Base-by-base conservation (phyloP, 305 asterid genomes). In the Fraxinus baroniana region DNA sequence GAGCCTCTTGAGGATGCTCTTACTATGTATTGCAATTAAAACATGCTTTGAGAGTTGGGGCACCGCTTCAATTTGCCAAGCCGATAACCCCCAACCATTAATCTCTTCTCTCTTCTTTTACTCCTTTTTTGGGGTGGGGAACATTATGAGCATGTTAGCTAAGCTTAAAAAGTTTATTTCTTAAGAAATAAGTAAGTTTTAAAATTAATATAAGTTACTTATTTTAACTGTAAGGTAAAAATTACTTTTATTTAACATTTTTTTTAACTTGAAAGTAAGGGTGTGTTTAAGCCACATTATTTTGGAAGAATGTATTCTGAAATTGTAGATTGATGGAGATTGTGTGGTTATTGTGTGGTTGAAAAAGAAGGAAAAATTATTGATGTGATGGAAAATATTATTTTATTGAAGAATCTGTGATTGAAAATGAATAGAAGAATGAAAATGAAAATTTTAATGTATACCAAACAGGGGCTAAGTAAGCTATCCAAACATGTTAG, bases 11-110 rank as follows among this genome's bases (percentile, higher is more conserved):
- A 3, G 12, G 49, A 41, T 41, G 49, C 15, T 41, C 46, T 39
- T 39, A 39, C 62, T 52, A 33, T 83, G 13, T 78, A 70, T 74
- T 81, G 82, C 41, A 77, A 37, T 52, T 13, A 74, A 20, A 66
- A 20, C 33, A 20, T 17, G 28, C 30, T 41, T 41, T 33, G 52
- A 6, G 44, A 76, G 76, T 83, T 74, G 70, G 75, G 66, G 70
- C 55, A 30, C 72, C 73, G 44, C 72, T 60, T 30, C 24, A 13
- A 46, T 41, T 10, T 55, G 24, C 73, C 37, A 4, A 7, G 39
- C 24, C 13, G 8, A 30, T n/a, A 17, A 71, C 3, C 33, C 73
- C 62, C 55, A 13, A 39, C 4, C 15, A 46, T 26, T 75, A 30
- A 36, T 68, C 57, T 60, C 30, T 60, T 22, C 8, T 60, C 71